Base-by-base conservation (phyloP, 805 yeast genomes). In the Candida sphagnicola region DNA sequence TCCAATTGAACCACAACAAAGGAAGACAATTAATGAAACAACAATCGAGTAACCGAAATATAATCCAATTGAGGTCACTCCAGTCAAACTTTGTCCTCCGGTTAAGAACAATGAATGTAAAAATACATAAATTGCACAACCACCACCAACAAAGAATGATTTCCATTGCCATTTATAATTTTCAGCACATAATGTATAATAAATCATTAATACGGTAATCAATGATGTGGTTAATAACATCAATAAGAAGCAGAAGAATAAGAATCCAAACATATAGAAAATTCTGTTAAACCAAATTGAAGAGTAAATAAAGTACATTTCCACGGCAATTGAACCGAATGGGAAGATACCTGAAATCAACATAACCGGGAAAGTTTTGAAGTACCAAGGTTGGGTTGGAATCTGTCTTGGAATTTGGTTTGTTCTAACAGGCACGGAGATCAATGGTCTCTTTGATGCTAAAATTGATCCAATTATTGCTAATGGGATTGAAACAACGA, bases 91-190 rank as follows among this genome's bases (percentile, higher is more conserved):
- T 43, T 72, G 74, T 43, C 85, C 81, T 45, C 77, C 79, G 17
- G 88, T 75, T 53, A 91, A 74, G 48, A 84, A 67, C 42, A 89
- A 66, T 2, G 97, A 81, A 62, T 93, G 96, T 35, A 87, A 49
- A 63, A 89, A 87, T 30, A 90, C 82, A 59, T 91, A 93, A 38
- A 82, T 49, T 0, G 95, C 75, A 58, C 95, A 83, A 23, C 97
- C 95, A 31, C 96, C 97, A 18, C 95, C 86, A 43, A 88, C 76
- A 53, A 84, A 77, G 50, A 86, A 65, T 3, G 95, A 78, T 61
- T 90, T 80, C 99, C 99, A 93, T 57, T 91, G 97, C 99, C 99
- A 93, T 61, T 81, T 80, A 71, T 95, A 90, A 61, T 93, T 87
- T 59, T 93, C 99, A 36, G 87, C 70, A 57, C 95, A 87, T 48